phyloP scores from a whole-genome alignment of 352 stramenopile genomes.

The Globisporangium uncinulatum region DNA sequence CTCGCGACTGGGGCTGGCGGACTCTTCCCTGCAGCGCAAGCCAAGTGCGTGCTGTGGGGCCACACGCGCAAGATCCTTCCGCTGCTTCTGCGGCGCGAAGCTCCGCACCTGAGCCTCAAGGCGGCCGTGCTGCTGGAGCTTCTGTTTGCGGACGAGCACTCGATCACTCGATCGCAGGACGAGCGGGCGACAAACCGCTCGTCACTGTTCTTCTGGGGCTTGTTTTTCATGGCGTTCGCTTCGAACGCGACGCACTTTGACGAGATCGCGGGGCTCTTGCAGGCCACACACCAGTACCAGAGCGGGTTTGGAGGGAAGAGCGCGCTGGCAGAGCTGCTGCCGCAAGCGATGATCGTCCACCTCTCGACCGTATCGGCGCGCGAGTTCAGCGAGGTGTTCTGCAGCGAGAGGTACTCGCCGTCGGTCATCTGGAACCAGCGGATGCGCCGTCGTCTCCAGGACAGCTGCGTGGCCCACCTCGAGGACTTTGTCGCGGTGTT shows the following conservation, averaged over 20 bases:
- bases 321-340: conserved; percentile 84
- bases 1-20: conserved; percentile 18
- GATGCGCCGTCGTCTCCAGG: conserved; percentile 89
- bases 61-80: conserved; percentile 45
- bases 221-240: conserved; percentile 77
- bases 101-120: conserved; percentile 50
- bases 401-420: conserved; percentile 77
- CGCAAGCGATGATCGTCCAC: conserved; percentile 86
- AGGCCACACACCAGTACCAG: conserved; percentile 60
- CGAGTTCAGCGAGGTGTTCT: conserved; percentile 89
- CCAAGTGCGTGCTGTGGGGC: conserved; percentile 42
- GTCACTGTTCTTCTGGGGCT: conserved; percentile 51
- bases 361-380: conserved; percentile 75
- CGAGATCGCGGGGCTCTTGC: conserved; percentile 55
- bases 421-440: conserved; percentile 93
- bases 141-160: conserved; percentile 35
- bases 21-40: conserved; percentile 47
- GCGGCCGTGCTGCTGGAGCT: conserved; percentile 56
- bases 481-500: conserved; percentile 88
- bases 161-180: conserved; percentile 15
- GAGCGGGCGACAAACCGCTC: conserved; percentile 33
- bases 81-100: conserved; percentile 38
- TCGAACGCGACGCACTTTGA: conserved; percentile 41
- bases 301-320: conserved; percentile 43
- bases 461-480: conserved; percentile 88